A percentile compares a stretch with the other conserved stretches of the same genome.
Conservation (phyloP, 768 basidiomycete species). For the Lanmaoa pseudosensibilis region DNA sequence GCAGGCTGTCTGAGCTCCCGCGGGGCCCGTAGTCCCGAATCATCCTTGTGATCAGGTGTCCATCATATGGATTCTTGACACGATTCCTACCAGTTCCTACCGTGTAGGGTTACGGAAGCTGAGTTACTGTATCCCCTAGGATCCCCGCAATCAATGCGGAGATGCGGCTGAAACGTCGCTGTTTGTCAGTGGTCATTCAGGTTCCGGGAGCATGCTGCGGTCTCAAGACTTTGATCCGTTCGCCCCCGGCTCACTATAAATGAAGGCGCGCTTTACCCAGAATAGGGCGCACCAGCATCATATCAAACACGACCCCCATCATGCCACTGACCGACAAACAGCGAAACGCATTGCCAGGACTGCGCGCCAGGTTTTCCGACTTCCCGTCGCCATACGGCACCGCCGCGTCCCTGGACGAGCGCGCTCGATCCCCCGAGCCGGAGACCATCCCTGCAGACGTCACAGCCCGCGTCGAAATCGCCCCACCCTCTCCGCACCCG, state of each 20-base stretch:
- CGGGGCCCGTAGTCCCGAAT: no score
- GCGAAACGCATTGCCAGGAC: conserved; percentile 2
- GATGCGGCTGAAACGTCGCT: no score
- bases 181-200: no score
- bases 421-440: conserved; percentile 1
- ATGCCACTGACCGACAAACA: conserved; percentile 19
- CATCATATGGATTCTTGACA: background rate
- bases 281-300: background rate
- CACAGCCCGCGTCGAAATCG: conserved; percentile 15
- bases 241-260: background rate
- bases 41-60: background rate
- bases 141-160: no score
- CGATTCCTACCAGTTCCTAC: no score
- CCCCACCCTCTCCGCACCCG: conserved; percentile 8
- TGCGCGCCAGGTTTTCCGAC: background rate
- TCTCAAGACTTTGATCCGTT: no score
- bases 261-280: background rate
- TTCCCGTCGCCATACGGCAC: background rate
- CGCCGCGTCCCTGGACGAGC: conserved; percentile 16
- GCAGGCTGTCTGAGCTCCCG: no score
- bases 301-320: background rate
- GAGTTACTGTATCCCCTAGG: no score
- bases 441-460: conserved; percentile 12
- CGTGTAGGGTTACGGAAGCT: no score
- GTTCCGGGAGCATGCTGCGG: no score